Base-by-base conservation (phyloP, 257 asterid species). In the Fraxinus americana region DNA sequence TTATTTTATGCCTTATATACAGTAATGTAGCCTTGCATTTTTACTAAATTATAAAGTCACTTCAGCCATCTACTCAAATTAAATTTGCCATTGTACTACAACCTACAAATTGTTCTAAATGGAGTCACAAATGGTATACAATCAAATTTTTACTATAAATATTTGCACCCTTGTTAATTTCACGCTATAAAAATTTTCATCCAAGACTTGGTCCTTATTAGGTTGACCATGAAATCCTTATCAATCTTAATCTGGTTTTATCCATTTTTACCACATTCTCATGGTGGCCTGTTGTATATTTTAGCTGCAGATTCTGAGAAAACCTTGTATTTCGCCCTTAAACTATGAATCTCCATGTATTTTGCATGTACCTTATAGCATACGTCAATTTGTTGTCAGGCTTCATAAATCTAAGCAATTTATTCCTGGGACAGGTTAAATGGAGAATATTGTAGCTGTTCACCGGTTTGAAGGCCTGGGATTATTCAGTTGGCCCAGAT, bases 401-500 rank as follows among this genome's bases (percentile, higher is more conserved):
- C 67, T 21, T 23, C 30, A 7, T 0, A 19, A 21, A 57, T 57
- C 16, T 23, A 23, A 63, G 8, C 21, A 27, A 63, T 11, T 27
- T 25, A 63, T 25, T 61, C 10, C 66, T 67, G 59, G 52, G n/a
- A 54, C 69, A 73, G 77, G 68, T 73, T 9, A 54, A 21, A 54
- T 1, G 67, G 72, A 75, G 71, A 70, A 25, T 43, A 34, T 17
- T 43, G 4, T 50, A 25, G 54, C 59, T 41, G 34, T 21, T 41
- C 50, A 61, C 75, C 23, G 75, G 68, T 78, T 57, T 32, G 45
- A 54, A 23, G 38, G 59, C 35, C 69, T 71, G 12, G 29, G 43
- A 57, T 76, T 54, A 7, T 41, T 41, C 65, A 54, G 5, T 54
- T 0, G 67, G 45, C 29, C 39, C 69, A 30, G 52, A 70, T 43